Conservation (phyloP, 352 stramenopile species). For the Pythium guiyangense region DNA sequence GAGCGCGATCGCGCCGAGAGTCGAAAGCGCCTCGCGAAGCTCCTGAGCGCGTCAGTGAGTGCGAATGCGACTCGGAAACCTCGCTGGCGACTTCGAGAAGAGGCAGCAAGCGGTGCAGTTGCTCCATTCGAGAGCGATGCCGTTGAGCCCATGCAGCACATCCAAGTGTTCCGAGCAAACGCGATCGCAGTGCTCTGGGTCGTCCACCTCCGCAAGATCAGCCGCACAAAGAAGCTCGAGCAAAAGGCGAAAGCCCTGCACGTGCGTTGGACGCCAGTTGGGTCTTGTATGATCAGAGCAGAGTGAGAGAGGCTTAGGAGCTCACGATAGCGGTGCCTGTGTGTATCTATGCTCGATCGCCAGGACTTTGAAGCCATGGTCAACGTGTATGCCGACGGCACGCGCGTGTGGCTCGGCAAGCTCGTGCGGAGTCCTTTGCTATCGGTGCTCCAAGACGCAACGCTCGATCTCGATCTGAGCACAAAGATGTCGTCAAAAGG, state of each 20-base stretch:
- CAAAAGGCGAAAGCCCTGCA: conserved; percentile 29
- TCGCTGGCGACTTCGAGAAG: conserved; percentile 43
- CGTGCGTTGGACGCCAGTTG: conserved; percentile 9
- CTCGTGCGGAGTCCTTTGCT: conserved; percentile 36
- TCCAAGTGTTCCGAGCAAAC: conserved; percentile 42
- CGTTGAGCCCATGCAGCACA: conserved; percentile 16
- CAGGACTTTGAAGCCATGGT: conserved; percentile 66
- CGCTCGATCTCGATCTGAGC: conserved; percentile 45
- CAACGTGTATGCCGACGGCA: conserved; percentile 61
- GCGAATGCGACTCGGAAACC: conserved; percentile 25
- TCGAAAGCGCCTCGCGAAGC: conserved; percentile 31
- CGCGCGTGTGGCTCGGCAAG: conserved; percentile 53
- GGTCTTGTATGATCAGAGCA: too few relatives aligned
- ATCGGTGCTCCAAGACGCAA: conserved; percentile 49
- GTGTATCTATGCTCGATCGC: not conserved
- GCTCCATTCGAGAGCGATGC: conserved; percentile 21
- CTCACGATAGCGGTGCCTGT: not conserved
- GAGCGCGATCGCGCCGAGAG: conserved; percentile 28
- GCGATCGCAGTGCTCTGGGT: conserved; percentile 24
- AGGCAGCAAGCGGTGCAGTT: conserved; percentile 25
- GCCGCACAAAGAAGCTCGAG: conserved; percentile 30
- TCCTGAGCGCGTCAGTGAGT: conserved; percentile 31
- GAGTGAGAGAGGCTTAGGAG: not conserved
- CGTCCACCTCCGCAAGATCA: conserved; percentile 21
- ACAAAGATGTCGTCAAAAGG: conserved; percentile 26